Base-by-base conservation (phyloP, 331 rosid species). In the Quercus lobata region DNA sequence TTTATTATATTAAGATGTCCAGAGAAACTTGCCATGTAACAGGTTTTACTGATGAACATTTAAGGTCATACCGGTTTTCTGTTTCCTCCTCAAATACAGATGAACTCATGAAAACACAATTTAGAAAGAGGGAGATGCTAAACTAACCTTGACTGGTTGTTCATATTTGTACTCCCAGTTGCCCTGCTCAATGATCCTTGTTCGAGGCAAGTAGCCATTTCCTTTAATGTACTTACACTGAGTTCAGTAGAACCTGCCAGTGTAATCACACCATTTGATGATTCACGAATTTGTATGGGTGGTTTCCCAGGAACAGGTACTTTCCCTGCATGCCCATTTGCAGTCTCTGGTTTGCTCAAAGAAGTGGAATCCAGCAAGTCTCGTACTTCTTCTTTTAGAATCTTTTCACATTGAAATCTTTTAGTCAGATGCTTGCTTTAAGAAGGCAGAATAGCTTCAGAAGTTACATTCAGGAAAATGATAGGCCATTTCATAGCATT, bases 111-210 rank as follows among this genome's bases (percentile, higher is more conserved):
- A 49, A 49, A 49, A 49, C 1, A 19, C n/a, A 34, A 68, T 68
- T 68, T 68, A 35, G 52, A 49, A 57, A 75, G 71, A 73, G 76
- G 65, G 82, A 84, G 79, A 76, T 30, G 71, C 72, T 41, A 62
- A 27, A 74, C 77, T 81, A 80, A 96, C 99, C 99, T 96, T n/a
- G 99, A 96, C 84, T 96, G 99, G 80, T 92, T 96, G 82, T 96
- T 96, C 99, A 96, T 96, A 85, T 96, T 96, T 76, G 99, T 96
- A 85, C 99, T 96, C 82, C 98, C 99, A 32, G 99, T 96, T 73
- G 99, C 99, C 85, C 99, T 88, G 88, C 94, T 84, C 83, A 87
- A 73, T 25, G 99, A 96, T 65, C 99, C 99, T 76, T 96, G 99
- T 81, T 96, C 99, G 44, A 96, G 92, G 86, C 98, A 92, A 86